These are phyloP conservation scores for Wickerhamomyces canadensis DNA, from an alignment of 805 yeast species.

Conservation along the genomic window DNA sequence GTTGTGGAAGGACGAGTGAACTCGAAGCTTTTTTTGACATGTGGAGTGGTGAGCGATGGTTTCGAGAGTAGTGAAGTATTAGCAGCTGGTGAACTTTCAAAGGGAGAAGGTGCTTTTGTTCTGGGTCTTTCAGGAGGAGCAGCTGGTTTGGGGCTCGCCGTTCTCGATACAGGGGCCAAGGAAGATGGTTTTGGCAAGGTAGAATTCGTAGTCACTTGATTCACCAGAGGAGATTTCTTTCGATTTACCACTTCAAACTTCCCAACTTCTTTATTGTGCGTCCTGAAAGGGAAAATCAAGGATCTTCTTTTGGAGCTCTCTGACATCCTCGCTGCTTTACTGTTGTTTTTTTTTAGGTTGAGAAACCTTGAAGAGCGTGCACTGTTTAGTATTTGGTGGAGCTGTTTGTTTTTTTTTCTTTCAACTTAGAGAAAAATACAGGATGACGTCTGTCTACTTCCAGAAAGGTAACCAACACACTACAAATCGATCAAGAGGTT, in stretches of 20 bases:
- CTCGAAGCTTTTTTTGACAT: background rate
- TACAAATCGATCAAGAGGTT: too few relatives aligned
- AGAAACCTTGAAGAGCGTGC: too few relatives aligned
- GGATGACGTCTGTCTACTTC: too few relatives aligned
- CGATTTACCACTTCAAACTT: conserved; percentile 24
- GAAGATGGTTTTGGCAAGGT: too few relatives aligned
- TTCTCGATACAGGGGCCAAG: too few relatives aligned
- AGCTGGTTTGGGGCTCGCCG: conserved; percentile 6
- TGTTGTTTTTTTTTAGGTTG: background rate
- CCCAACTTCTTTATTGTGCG: conserved; percentile 13
- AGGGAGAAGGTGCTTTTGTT: background rate
- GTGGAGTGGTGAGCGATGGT: too few relatives aligned
- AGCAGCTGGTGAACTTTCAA: background rate
- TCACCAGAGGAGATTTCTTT: conserved; percentile 18
- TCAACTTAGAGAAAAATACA: too few relatives aligned
- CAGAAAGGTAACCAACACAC: too few relatives aligned
- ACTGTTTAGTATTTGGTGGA: too few relatives aligned
- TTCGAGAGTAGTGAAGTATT: too few relatives aligned
- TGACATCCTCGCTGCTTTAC: conserved; percentile 6
- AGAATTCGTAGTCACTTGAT: background rate
- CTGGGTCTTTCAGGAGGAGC: too few relatives aligned
- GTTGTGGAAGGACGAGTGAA: background rate
- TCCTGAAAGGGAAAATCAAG: conserved; percentile 18
- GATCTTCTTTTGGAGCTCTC: conserved; percentile 20
- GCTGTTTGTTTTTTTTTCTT: too few relatives aligned